Evolutionary conservation across 345 rosid genomes (phyloP).

Genomic region (Capsella bursapastoris): DNA sequence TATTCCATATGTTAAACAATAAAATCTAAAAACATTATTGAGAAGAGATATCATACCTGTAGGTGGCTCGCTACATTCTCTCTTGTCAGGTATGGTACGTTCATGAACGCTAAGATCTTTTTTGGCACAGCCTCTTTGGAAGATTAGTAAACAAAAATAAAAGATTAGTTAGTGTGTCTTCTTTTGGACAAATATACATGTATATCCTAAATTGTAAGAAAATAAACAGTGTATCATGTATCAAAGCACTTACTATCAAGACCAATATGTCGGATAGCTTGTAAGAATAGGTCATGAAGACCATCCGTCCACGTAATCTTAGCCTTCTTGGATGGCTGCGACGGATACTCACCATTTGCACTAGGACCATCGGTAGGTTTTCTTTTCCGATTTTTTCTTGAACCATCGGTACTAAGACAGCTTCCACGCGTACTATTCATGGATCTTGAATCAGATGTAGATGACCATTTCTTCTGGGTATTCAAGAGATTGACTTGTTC

Average conservation of each 20-base stretch:
- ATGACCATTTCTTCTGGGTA: constrained; percentile 17
- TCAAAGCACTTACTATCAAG: constrained; percentile 63
- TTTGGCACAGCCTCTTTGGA: constrained; percentile 78
- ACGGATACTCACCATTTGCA: constrained; percentile 27
- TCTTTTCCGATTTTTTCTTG: constrained; percentile 29
- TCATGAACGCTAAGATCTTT: constrained; percentile 73
- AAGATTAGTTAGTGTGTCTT: background rate
- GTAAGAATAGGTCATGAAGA: constrained; percentile 67
- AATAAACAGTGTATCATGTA: constrained; percentile 1
- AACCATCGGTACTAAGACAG: constrained; percentile 20
- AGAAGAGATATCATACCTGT: constrained; percentile 55
- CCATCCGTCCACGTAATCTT: constrained; percentile 67
- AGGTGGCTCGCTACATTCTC: constrained; percentile 82
- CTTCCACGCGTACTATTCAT: constrained; percentile 2
- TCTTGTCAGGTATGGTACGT: constrained; percentile 68
- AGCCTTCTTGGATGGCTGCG: constrained; percentile 48
- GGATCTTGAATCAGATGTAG: constrained; percentile 20
- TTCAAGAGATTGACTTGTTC: constrained; percentile 21
- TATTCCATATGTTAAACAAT: background rate
- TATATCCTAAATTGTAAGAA: background rate
- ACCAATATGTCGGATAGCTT: constrained; percentile 61
- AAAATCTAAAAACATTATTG: constrained; percentile 1
- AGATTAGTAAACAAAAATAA: constrained; percentile 12
- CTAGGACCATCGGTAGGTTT: background rate
- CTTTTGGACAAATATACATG: background rate